Evolutionary conservation across 2,329 filamentous ascomycete genomes (phyloP).

Genomic region (Aspergillus pseudoglaucus): DNA sequence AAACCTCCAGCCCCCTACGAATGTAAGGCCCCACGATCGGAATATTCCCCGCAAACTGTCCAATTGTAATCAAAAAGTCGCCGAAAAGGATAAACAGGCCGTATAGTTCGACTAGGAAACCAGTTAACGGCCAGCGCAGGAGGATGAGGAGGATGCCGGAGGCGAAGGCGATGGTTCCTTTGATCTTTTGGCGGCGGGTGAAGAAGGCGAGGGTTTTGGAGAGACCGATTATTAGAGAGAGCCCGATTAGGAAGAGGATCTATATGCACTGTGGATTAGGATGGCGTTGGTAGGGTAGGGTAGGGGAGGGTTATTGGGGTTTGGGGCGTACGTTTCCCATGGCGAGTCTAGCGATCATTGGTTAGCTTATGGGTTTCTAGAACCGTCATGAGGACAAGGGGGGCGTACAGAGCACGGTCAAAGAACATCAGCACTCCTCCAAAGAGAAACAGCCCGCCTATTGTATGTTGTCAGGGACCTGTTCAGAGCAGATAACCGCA

Average conservation of each 20-base stretch:
- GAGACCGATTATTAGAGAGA: slow-evolving; percentile 90
- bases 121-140: slow-evolving; percentile 81
- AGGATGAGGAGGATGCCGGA: slow-evolving; percentile 78
- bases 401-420: slow-evolving; percentile 80
- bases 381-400: too few species aligned
- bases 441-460: slow-evolving; percentile 90
- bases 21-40: slow-evolving; percentile 85
- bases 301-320: too few species aligned
- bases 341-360: too few species aligned
- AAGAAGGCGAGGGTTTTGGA: slow-evolving; percentile 93
- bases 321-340: slow-evolving; percentile 77
- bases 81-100: slow-evolving; percentile 91
- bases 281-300: slow-evolving; percentile 6
- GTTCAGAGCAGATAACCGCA: neutral
- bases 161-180: slow-evolving; percentile 84
- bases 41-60: slow-evolving; percentile 74
- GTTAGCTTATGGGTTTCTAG: too few species aligned
- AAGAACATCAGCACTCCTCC: slow-evolving; percentile 96
- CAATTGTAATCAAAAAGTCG: slow-evolving; percentile 90
- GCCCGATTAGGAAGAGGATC: slow-evolving; percentile 96
- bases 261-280: slow-evolving; percentile 34
- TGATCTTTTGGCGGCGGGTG: slow-evolving; percentile 83
- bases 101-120: slow-evolving; percentile 86
- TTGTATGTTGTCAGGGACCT: slow-evolving; percentile 8
- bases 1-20: slow-evolving; percentile 63